Evolutionary conservation across 345 rosid genomes (phyloP), one percentile per base, ranked within the genome.

Genomic region (Physaria fendleri): DNA sequence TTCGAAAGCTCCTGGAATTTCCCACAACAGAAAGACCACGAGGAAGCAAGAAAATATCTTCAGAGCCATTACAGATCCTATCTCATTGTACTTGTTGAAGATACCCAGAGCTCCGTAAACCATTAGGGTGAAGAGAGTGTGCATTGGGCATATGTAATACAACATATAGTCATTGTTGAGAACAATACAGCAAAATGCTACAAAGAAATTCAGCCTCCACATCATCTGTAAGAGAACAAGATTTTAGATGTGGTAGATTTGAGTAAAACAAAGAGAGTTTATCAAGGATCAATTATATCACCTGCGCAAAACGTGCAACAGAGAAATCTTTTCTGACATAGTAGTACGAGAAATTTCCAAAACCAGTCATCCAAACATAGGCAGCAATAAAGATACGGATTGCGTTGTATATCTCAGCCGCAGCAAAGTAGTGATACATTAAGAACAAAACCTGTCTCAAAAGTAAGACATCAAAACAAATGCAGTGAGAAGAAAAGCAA

Each of bases 331-430:
- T 93, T 77, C 94, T 82, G 54, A 87, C 77, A 66, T 93, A 89
- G 82, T 93, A 93, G 61, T 85, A 93, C 8, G 99, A 89, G 74
- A 93, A 93, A 78, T 93, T 93, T 38, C 95, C 95, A 64, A 89
- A 92, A 64, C 98, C 98, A 49, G 98, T 92, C 94, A 92, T 82
- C 95, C 97, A 92, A 32, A 92, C 98, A 75, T 92, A 92, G 40
- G 98, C 97, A 62, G 98, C 98, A 58, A 92, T 92, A 65, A 92
- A 86, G 66, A 92, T 52, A 50, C 98, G 97, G 56, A 92, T 88
- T 13, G 98, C 94, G 14, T 89, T 92, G 81, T 92, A 86, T 55
- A 89, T 78, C 86, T 92, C 97, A 14, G 78, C 58, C 41, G 98
- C 98, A 53, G 97, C 97, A 78, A 93, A 93, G 81, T 93, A 93